These are phyloP conservation scores for Lachnellula willkommii DNA, from an alignment of 2,329 filamentous ascomycete species.

Conservation along the genomic window DNA sequence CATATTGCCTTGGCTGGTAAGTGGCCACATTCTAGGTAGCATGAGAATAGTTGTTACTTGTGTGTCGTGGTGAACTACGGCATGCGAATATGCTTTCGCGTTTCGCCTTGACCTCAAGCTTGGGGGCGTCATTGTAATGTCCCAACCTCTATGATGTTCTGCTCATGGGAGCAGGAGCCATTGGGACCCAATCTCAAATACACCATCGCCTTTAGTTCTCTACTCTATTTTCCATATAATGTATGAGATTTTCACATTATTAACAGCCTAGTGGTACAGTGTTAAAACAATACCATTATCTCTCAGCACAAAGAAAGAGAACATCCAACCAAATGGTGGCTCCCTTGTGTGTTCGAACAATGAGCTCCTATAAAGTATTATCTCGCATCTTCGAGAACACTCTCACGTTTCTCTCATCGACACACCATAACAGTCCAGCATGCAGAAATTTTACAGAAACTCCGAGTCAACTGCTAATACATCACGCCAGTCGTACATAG, in stretches of 20 bases:
- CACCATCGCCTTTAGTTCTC: too few species aligned
- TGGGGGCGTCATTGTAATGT: too few species aligned
- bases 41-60: not conserved
- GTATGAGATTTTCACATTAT: too few species aligned
- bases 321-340: not conserved
- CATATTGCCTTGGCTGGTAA: not conserved
- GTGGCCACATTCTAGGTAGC: not conserved
- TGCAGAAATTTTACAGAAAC: not conserved
- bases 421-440: not conserved
- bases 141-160: too few species aligned
- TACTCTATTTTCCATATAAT: too few species aligned
- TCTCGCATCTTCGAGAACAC: not conserved
- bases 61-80: not conserved
- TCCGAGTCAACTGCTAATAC: not conserved
- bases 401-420: not conserved
- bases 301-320: not conserved
- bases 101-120: too few species aligned
- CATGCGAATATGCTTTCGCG: too few species aligned
- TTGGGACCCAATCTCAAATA: too few species aligned
- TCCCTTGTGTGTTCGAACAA: not conserved
- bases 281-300: not conserved
- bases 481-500: not conserved
- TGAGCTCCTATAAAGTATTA: not conserved
- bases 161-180: too few species aligned
- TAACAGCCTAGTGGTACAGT: too few species aligned